Conservation (phyloP, 208 protist genomes). For the Wallacemonas rigidus region DNA sequence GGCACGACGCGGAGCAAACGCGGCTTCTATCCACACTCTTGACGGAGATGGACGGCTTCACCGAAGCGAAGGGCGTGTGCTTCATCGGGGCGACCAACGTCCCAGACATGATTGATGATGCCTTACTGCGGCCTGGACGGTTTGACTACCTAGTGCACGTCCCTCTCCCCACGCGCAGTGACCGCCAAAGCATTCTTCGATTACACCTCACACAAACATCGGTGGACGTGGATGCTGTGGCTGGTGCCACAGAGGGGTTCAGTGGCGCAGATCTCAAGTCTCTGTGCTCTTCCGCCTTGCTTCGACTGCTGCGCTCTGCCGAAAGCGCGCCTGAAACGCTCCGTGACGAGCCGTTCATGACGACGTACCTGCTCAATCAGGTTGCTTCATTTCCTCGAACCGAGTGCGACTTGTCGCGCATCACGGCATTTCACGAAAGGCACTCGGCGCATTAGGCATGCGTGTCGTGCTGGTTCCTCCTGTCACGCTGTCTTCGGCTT, state of each 20-base stretch:
- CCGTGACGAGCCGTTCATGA: slow-evolving; percentile 36
- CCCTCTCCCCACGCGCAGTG: slow-evolving; percentile 53
- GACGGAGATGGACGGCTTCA: slow-evolving; percentile 98
- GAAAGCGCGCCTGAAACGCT: slow-evolving; percentile 22
- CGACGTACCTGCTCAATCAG: slow-evolving; percentile 37
- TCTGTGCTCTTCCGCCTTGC: slow-evolving; percentile 52
- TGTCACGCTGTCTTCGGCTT: too few species aligned
- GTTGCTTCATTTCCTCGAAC: slow-evolving; percentile 49
- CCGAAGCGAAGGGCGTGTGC: slow-evolving; percentile 70
- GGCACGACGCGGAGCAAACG: slow-evolving; percentile 46
- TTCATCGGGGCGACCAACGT: slow-evolving; percentile 93
- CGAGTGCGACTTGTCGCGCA: slow-evolving; percentile 43
- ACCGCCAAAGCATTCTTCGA: slow-evolving; percentile 60
- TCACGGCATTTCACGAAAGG: slow-evolving; percentile 6
- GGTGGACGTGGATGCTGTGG: slow-evolving; percentile 44
- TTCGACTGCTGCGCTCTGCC: slow-evolving; percentile 44
- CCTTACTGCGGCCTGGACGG: slow-evolving; percentile 87
- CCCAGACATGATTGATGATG: slow-evolving; percentile 87
- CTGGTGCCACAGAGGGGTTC: slow-evolving; percentile 67
- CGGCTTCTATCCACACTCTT: slow-evolving; percentile 96
- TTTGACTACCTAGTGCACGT: slow-evolving; percentile 92
- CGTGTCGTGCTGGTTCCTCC: not conserved
- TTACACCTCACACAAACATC: slow-evolving; percentile 51
- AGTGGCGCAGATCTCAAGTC: slow-evolving; percentile 83
- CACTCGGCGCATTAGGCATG: slow-evolving; percentile 5